Base-by-base conservation (phyloP, 192 early-diverging fungal species). In the Rhizophagus clarus region DNA sequence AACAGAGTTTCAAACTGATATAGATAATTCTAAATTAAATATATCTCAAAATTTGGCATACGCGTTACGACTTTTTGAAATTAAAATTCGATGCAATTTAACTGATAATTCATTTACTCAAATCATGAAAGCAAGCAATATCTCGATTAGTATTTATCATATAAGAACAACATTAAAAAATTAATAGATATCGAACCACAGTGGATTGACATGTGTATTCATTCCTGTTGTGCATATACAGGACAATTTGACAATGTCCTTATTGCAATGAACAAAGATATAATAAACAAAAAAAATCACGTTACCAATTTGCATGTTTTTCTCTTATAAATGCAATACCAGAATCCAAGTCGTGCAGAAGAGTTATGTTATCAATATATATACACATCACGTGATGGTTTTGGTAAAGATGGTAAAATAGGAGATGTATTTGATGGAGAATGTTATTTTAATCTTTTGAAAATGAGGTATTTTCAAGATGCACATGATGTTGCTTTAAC, bases 151-250 rank as follows among this genome's bases (percentile, higher is more conserved):
- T 40, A 5, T 71, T n/a, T 20, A 71, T 17, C 37, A 37, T 20
- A 32, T 45, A 37, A 71, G 45, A 42, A 71, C 3, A 42, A 42
- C 12, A 24, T 40, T 71, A 22, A 71, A 71, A 40, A 22, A 24
- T 42, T 71, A 20, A 17, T 71, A 71, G 1, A 34, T 71, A 71
- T 45, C 8, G n/a, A 71, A 42, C 37, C 69, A 37, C 26, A n/a
- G 40, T 71, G 37, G 69, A 24, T n/a, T 37, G 40, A 71, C n/a
- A 71, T 71, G 69, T 71, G 69, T 37, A 37, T 71, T 45, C 3
- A 42, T 24, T 71, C 69, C 8, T 71, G 40, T 10, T 45, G n/a
- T 42, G 37, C 37, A 42, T 71, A 71, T 42, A 71, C 69, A 5
- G n/a, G 34, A 71, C 14, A 40, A 24, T 71, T 34, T 45, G 3